Evolutionary conservation across 768 basidiomycete genomes (phyloP).

Genomic region (Leccinum variicolor): DNA sequence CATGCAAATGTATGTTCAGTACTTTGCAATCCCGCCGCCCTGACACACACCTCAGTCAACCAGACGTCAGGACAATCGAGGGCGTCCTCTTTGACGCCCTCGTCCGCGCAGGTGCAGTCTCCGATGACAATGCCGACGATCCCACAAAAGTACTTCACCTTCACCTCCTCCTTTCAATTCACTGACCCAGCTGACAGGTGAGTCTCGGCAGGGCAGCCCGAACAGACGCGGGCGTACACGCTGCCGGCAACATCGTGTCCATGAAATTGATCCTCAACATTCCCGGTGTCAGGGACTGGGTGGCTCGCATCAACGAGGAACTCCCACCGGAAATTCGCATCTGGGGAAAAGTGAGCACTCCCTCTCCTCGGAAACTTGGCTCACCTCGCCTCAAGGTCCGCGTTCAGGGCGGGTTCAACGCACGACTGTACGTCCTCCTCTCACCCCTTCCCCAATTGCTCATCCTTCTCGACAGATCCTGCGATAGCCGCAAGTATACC

Average conservation of each 20-base stretch:
- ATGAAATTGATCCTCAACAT: conserved; percentile 83
- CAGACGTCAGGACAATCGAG: conserved; percentile 77
- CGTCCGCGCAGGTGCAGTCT: conserved; percentile 89
- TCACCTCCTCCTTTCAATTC: not conserved
- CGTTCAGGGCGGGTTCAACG: conserved; percentile 80
- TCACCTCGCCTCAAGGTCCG: conserved; percentile 44
- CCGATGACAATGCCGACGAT: conserved; percentile 88
- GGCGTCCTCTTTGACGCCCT: conserved; percentile 85
- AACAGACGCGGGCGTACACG: conserved; percentile 97
- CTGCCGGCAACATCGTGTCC: conserved; percentile 90
- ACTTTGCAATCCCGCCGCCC: not conserved
- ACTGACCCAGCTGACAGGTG: conserved; percentile 48
- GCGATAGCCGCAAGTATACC: conserved; percentile 96
- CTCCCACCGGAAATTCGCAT: conserved; percentile 89
- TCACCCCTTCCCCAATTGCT: not conserved
- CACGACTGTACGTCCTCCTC: conserved; percentile 51
- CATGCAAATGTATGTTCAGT: conserved; percentile 85
- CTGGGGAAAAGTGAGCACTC: conserved; percentile 76
- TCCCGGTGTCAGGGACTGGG: conserved; percentile 68
- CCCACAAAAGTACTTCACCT: conserved; percentile 68
- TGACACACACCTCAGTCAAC: conserved; percentile 48
- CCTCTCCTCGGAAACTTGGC: not conserved
- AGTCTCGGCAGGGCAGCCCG: conserved; percentile 84
- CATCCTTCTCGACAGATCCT: conserved; percentile 48
- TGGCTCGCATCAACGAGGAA: conserved; percentile 74